phyloP scores from a whole-genome alignment of 1,284 basidiomycete genomes.

The Cutaneotrichosporon sp. region DNA sequence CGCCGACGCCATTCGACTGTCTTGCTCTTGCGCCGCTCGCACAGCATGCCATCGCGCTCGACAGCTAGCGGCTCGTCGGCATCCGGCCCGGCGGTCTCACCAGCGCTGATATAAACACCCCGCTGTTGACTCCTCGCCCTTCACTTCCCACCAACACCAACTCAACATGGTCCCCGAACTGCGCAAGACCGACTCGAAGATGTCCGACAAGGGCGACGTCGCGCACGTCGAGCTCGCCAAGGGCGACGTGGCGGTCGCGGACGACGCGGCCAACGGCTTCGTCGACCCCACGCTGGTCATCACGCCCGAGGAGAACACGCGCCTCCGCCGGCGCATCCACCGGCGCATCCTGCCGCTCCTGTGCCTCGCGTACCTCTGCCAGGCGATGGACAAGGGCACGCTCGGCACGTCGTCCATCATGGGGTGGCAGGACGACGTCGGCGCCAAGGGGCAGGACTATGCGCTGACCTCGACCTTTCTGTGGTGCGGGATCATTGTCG shows the following conservation, averaged over 20 bases:
- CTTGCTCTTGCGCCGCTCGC: no score
- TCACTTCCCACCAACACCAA: no score
- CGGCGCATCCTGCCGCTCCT: constrained; percentile 20
- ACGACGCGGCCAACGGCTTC: constrained; percentile 16
- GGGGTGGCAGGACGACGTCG: constrained; percentile 40
- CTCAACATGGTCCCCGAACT: neutral
- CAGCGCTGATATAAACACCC: no score
- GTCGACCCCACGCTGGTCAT: constrained; percentile 25
- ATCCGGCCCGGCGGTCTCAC: no score
- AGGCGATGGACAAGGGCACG: constrained; percentile 30
- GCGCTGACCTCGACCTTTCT: constrained; percentile 36
- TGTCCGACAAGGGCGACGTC: neutral
- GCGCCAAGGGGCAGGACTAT: constrained; percentile 41
- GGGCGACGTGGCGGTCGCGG: neutral
- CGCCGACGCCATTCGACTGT: no score
- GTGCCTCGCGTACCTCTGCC: constrained; percentile 23
- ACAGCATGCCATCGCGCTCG: no score
- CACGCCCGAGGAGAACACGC: constrained; percentile 26
- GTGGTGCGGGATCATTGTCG: constrained; percentile 37
- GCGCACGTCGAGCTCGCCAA: constrained; percentile 3
- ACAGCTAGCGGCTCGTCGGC: no score
- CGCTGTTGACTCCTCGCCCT: no score
- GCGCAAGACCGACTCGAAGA: neutral
- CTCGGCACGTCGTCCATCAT: constrained; percentile 34
- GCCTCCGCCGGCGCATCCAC: constrained; percentile 21